A percentile compares a stretch with the other conserved stretches of the same genome.
Evolutionary conservation across 2,329 filamentous ascomycete genomes (phyloP).

Genomic region (Plectosphaerella plurivora): DNA sequence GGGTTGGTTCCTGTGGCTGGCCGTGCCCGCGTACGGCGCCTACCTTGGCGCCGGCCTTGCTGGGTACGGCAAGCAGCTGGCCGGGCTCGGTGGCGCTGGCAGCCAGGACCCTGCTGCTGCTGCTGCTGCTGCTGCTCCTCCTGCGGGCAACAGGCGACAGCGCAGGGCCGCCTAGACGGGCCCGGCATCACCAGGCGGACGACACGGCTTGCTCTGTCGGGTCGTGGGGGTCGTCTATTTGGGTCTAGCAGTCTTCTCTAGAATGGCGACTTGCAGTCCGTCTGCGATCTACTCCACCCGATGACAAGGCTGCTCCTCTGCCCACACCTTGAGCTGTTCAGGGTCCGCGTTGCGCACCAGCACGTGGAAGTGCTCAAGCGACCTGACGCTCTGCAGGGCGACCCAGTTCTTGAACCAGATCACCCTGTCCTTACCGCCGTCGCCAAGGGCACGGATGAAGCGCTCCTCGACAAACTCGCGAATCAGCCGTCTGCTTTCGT

Average conservation of each 20-base stretch:
- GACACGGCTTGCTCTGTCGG: neutral
- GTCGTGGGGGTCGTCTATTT: conserved; percentile 1
- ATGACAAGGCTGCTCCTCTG: conserved; percentile 37
- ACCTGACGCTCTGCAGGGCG: conserved; percentile 79
- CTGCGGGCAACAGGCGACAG: conserved; percentile 48
- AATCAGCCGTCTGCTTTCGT: conserved; percentile 59
- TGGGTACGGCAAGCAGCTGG: conserved; percentile 50
- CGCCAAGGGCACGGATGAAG: conserved; percentile 58
- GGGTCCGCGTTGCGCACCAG: conserved; percentile 52
- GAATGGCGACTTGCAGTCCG: no score
- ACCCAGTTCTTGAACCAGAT: conserved; percentile 97
- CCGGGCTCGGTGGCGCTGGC: conserved; percentile 34
- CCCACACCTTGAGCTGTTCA: conserved; percentile 50
- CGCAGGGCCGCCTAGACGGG: conserved; percentile 43
- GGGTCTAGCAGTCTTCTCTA: conserved; percentile 1
- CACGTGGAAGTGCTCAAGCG: conserved; percentile 87
- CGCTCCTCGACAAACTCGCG: conserved; percentile 64
- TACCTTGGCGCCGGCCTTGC: conserved; percentile 52
- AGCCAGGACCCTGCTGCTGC: conserved; percentile 19
- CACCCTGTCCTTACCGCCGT: conserved; percentile 44
- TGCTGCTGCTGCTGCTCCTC: conserved; percentile 20
- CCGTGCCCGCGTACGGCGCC: conserved; percentile 50
- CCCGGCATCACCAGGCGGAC: neutral
- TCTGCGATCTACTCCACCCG: conserved; percentile 9
- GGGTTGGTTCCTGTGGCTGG: conserved; percentile 54